Percentiles rank a stretch among this genome's conserved stretches.
phyloP scores from a whole-genome alignment of 768 basidiomycete species.

The Pisolithus tinctorius region DNA sequence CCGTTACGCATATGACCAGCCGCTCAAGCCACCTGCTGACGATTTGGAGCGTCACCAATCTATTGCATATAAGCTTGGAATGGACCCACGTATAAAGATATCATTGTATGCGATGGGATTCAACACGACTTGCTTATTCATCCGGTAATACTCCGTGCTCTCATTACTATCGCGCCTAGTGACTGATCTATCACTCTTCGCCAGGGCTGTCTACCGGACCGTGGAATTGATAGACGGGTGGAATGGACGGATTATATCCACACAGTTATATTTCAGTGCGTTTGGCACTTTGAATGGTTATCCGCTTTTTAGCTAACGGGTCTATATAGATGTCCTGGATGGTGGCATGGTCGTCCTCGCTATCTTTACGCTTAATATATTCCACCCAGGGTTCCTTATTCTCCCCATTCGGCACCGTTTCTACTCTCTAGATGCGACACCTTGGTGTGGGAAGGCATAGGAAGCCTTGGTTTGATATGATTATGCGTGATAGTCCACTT shows the following conservation, averaged over 20 bases:
- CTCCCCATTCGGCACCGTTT: conserved; percentile 9
- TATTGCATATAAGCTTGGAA: conserved; percentile 7
- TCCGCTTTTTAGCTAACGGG: neutral
- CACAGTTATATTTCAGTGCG: conserved; percentile 41
- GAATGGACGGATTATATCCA: conserved; percentile 42
- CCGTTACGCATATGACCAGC: conserved; percentile 31
- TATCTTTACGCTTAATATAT: conserved; percentile 24
- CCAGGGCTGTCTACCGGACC: conserved; percentile 43
- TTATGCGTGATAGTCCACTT: no score
- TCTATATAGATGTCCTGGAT: conserved; percentile 15
- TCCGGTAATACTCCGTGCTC: conserved; percentile 31
- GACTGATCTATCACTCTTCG: neutral
- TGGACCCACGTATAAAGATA: conserved; percentile 7
- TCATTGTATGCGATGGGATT: conserved; percentile 27
- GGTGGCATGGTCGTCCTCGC: conserved; percentile 28
- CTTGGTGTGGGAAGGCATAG: no score
- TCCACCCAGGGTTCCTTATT: conserved; percentile 22
- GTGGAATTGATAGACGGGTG: conserved; percentile 33
- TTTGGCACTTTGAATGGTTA: conserved; percentile 13
- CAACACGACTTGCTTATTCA: conserved; percentile 40
- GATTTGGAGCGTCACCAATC: conserved; percentile 6
- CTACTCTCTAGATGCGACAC: no score
- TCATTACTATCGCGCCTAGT: neutral
- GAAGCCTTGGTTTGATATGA: no score
- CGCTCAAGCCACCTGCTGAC: conserved; percentile 19